A percentile compares a stretch with the other conserved stretches of the same genome.
phyloP scores from a whole-genome alignment of 352 stramenopile species.

The Phytopythium kandeliae region DNA sequence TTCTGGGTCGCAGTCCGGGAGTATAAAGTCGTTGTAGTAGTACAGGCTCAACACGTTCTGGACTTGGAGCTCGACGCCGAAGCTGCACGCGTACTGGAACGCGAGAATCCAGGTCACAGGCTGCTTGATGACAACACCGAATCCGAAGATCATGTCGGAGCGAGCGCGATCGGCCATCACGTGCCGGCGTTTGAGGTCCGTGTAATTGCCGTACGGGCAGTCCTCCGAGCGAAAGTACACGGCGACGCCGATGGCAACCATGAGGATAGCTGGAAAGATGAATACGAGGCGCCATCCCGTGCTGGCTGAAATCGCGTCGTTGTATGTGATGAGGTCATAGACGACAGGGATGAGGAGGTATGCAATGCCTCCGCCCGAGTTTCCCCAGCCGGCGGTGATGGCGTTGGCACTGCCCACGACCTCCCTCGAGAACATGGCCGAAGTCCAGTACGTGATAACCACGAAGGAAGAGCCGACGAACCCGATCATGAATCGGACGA shows the following conservation, averaged over 20 bases:
- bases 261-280: conserved; percentile 81
- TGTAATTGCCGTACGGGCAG: conserved; percentile 86
- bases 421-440: conserved; percentile 85
- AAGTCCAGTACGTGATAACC: conserved; percentile 86
- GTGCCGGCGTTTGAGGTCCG: conserved; percentile 34
- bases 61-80: conserved; percentile 92
- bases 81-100: conserved; percentile 90
- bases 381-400: conserved; percentile 88
- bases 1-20: conserved; percentile 26
- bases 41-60: conserved; percentile 90
- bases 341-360: conserved; percentile 81
- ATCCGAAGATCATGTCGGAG: conserved; percentile 21
- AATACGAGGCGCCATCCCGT: conserved; percentile 82
- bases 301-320: conserved; percentile 29
- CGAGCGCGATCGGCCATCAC: conserved; percentile 32
- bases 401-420: conserved; percentile 90
- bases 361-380: conserved; percentile 85
- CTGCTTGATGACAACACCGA: conserved; percentile 26
- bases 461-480: conserved; percentile 89
- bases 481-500: conserved; percentile 91
- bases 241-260: conserved; percentile 58
- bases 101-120: conserved; percentile 87
- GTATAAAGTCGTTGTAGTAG: conserved; percentile 83
- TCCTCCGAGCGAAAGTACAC: conserved; percentile 86
- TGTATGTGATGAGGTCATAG: conserved; percentile 78